Percentiles rank a stretch among this genome's conserved stretches.
Conservation (phyloP, 208 protist species). For the Trypanosoma rangeli region DNA sequence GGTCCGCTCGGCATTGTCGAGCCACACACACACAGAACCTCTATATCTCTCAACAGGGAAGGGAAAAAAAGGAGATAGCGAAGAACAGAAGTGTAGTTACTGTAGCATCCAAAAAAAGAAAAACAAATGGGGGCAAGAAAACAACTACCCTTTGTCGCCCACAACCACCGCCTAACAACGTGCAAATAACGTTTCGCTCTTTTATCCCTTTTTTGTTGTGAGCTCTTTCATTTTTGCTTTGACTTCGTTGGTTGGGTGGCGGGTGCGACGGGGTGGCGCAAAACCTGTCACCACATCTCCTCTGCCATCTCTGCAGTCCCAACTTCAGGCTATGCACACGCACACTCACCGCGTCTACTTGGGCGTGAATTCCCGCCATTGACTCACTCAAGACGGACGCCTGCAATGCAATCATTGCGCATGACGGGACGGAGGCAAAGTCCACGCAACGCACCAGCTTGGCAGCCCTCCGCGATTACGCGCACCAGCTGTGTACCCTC, state of each 20-base stretch:
- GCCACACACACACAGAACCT: not conserved
- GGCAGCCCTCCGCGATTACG: constrained; percentile 45
- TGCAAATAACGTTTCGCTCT: no score
- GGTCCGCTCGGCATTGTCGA: constrained; percentile 78
- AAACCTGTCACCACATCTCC: no score
- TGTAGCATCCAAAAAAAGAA: not conserved
- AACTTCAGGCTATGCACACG: not conserved
- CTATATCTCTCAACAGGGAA: not conserved
- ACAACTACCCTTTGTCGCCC: not conserved
- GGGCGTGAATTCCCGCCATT: not conserved
- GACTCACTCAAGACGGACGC: constrained; percentile 18
- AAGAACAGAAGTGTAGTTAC: not conserved
- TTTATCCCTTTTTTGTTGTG: no score
- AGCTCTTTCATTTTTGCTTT: not conserved
- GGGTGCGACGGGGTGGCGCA: no score
- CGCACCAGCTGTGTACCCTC: constrained; percentile 60
- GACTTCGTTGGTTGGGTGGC: no score
- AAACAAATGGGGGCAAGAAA: not conserved
- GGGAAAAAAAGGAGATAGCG: not conserved
- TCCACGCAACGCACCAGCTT: constrained; percentile 2
- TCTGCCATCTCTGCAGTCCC: no score
- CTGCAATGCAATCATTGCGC: constrained; percentile 38
- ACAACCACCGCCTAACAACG: no score
- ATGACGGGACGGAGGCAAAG: constrained; percentile 40
- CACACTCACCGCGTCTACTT: not conserved